These are phyloP conservation scores for Mortierella sp. DNA, from an alignment of 371 early-diverging fungal species.

Conservation along the genomic window DNA sequence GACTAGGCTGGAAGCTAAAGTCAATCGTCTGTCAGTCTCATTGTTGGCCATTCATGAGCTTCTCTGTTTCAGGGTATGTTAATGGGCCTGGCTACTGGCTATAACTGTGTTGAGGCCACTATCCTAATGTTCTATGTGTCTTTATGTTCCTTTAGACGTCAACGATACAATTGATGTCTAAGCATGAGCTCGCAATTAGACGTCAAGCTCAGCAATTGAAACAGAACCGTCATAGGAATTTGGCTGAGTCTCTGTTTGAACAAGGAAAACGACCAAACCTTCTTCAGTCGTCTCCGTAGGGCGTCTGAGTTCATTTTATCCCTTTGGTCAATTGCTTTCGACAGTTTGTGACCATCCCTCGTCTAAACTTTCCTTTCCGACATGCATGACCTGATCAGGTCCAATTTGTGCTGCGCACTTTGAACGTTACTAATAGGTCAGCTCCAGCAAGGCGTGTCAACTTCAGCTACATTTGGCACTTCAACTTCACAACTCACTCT, in stretches of 20 bases:
- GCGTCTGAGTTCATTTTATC: too few species aligned
- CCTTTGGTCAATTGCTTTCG: too few species aligned
- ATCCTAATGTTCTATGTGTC: constrained; percentile 7
- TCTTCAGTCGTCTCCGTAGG: constrained; percentile 18
- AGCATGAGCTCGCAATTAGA: constrained; percentile 14
- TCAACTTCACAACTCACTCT: too few species aligned
- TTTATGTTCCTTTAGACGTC: constrained; percentile 16
- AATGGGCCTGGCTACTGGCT: too few species aligned
- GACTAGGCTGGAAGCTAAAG: constrained; percentile 19
- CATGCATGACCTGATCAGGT: too few species aligned
- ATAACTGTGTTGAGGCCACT: too few species aligned
- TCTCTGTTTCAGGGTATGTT: constrained; percentile 24
- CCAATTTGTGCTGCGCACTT: too few species aligned
- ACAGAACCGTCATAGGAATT: constrained; percentile 10
- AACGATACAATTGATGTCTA: constrained; percentile 17
- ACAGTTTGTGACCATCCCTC: too few species aligned
- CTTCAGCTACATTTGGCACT: too few species aligned
- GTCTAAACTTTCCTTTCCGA: too few species aligned
- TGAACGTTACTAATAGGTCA: too few species aligned
- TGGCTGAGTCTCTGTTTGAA: constrained; percentile 10
- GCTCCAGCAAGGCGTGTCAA: too few species aligned
- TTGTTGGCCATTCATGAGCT: constrained; percentile 25
- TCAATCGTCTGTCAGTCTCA: constrained; percentile 13
- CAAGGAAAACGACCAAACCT: constrained; percentile 15
- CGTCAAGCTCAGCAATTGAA: constrained; percentile 8